A percentile compares a stretch with the other conserved stretches of the same genome.
These are phyloP conservation scores for Globisporangium emineosum DNA, from an alignment of 352 stramenopile genomes.

Conservation along the genomic window DNA sequence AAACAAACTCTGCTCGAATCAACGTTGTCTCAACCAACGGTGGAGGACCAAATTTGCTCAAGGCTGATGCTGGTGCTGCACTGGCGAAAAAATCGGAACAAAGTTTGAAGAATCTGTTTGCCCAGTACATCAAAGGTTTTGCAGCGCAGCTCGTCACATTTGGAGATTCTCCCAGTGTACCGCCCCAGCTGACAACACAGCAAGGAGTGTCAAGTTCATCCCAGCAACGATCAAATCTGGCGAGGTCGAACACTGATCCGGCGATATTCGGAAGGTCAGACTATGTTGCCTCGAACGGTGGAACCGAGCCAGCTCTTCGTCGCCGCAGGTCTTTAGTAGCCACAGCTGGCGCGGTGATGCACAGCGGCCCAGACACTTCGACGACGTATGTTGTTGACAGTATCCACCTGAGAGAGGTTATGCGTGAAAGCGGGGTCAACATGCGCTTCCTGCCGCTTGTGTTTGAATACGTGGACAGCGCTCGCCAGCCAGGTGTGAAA, in stretches of 20 bases:
- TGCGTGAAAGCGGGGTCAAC: conserved; percentile 64
- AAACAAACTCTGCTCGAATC: conserved; percentile 43
- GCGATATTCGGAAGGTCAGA: neutral
- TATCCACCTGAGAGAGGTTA: conserved; percentile 52
- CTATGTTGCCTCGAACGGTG: neutral
- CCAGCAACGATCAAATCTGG: neutral
- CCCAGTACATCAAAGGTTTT: conserved; percentile 55
- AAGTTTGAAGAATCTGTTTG: conserved; percentile 50
- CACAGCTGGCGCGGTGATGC: conserved; percentile 23
- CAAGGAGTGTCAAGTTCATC: neutral
- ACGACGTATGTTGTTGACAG: conserved; percentile 72
- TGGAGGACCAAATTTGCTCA: neutral
- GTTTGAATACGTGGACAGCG: conserved; percentile 37
- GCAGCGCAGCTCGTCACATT: conserved; percentile 55
- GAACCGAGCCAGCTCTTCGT: neutral
- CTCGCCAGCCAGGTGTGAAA: conserved; percentile 49
- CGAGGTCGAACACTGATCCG: conserved; percentile 17
- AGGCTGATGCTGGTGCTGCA: conserved; percentile 25
- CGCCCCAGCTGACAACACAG: neutral
- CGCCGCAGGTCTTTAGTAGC: conserved; percentile 45
- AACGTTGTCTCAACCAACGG: conserved; percentile 14
- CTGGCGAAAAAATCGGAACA: conserved; percentile 46
- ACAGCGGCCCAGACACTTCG: conserved; percentile 18
- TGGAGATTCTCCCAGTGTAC: conserved; percentile 31
- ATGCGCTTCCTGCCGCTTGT: conserved; percentile 68